Conservation (phyloP, 2,329 filamentous ascomycete species). For the Colletotrichum acutatum region DNA sequence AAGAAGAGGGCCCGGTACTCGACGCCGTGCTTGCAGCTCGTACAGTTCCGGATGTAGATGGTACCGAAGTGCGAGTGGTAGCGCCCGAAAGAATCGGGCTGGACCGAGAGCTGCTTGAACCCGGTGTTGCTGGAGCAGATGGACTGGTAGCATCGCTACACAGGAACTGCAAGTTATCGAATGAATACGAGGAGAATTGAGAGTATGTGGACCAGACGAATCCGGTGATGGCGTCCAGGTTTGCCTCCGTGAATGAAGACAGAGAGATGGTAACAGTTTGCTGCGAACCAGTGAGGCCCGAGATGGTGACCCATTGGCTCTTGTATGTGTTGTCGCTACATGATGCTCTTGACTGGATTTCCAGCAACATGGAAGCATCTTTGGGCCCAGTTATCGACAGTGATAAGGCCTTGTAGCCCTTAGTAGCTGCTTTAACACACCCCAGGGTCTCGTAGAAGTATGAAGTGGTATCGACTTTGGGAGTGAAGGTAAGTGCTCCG, state of each 20-base stretch:
- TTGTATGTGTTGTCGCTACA: slow-evolving; percentile 53
- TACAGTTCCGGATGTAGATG: slow-evolving; percentile 6
- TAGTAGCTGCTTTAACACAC: slow-evolving; percentile 56
- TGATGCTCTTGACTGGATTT: slow-evolving; percentile 51
- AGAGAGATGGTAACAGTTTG: slow-evolving; percentile 63
- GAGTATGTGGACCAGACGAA: slow-evolving; percentile 32
- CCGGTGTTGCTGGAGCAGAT: not conserved
- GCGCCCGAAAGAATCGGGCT: not conserved
- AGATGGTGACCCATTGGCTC: slow-evolving; percentile 56
- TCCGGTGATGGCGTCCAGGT: slow-evolving; percentile 19
- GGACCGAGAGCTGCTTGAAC: not conserved
- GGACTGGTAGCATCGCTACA: not conserved
- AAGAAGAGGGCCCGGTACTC: not conserved
- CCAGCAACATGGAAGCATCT: slow-evolving; percentile 29
- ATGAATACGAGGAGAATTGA: slow-evolving; percentile 4
- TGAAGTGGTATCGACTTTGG: slow-evolving; percentile 50
- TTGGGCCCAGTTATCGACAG: slow-evolving; percentile 39
- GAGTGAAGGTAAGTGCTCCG: slow-evolving; percentile 60
- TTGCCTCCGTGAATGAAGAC: slow-evolving; percentile 38
- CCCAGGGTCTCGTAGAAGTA: slow-evolving; percentile 66
- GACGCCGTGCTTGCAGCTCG: not conserved
- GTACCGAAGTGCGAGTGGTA: not conserved
- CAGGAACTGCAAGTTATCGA: slow-evolving; percentile 24
- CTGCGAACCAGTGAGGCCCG: slow-evolving; percentile 58
- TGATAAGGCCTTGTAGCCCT: slow-evolving; percentile 58